Evolutionary conservation across 495 filamentous ascomycete genomes (phyloP).

Genomic region (Recurvomyces mirabilis): DNA sequence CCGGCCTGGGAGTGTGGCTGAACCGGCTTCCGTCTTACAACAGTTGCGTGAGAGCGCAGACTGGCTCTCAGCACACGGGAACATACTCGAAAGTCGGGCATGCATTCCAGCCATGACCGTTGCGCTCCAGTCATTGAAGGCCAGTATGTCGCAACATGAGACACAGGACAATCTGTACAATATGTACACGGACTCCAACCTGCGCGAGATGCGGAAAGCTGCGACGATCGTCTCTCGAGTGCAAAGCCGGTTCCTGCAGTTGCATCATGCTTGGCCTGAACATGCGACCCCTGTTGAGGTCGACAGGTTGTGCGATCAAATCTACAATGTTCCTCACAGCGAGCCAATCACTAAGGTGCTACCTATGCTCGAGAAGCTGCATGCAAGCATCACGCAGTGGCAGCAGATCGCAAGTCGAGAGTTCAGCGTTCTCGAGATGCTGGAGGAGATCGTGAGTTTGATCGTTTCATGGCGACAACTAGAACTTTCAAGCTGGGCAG

Average conservation of each 20-base stretch:
- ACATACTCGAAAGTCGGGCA: no score
- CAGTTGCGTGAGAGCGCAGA: no score
- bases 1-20: no score
- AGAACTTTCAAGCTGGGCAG: slow-evolving; percentile 84
- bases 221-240: slow-evolving; percentile 53
- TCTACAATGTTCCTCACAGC: slow-evolving; percentile 62
- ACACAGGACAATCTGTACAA: slow-evolving; percentile 66
- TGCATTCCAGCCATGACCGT: no score
- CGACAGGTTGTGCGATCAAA: slow-evolving; percentile 55
- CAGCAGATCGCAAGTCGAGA: slow-evolving; percentile 75
- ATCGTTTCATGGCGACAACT: slow-evolving; percentile 81
- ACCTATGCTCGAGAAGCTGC: slow-evolving; percentile 71
- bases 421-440: slow-evolving; percentile 55
- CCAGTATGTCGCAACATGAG: no score
- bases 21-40: no score
- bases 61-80: no score
- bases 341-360: slow-evolving; percentile 80
- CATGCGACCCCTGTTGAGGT: slow-evolving; percentile 68
- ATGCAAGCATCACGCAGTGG: slow-evolving; percentile 80
- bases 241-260: slow-evolving; percentile 55
- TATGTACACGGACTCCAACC: slow-evolving; percentile 77
- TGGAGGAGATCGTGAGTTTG: slow-evolving; percentile 60
- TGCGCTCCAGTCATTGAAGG: no score
- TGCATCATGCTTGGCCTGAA: slow-evolving; percentile 60
- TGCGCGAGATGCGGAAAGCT: slow-evolving; percentile 59